Evolutionary conservation across 768 basidiomycete genomes (phyloP).

Genomic region (Ramaria sp.): DNA sequence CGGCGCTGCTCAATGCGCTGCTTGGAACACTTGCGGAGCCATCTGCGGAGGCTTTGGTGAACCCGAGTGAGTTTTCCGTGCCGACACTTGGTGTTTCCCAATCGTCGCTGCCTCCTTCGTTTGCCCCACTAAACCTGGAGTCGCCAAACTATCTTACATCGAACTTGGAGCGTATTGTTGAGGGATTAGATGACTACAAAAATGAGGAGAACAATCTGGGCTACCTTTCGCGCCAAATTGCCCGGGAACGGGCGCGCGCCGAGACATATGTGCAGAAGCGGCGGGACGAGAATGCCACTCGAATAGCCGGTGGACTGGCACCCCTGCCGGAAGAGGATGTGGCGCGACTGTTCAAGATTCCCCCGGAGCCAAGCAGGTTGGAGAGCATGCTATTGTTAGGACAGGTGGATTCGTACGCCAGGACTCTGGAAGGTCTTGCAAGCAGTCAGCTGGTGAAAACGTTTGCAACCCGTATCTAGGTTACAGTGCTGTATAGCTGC

Average conservation of each 20-base stretch:
- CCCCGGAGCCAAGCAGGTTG: slow-evolving; percentile 77
- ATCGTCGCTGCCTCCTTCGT: slow-evolving; percentile 36
- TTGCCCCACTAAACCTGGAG: slow-evolving; percentile 60
- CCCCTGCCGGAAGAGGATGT: slow-evolving; percentile 86
- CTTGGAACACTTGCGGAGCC: slow-evolving; percentile 48
- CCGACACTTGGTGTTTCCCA: slow-evolving; percentile 16
- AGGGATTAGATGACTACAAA: slow-evolving; percentile 75
- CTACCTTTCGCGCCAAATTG: slow-evolving; percentile 80
- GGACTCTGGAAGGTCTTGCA: slow-evolving; percentile 56
- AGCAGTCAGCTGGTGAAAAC: slow-evolving; percentile 67
- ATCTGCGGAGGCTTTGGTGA: slow-evolving; percentile 26
- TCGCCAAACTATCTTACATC: slow-evolving; percentile 52
- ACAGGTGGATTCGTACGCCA: slow-evolving; percentile 78
- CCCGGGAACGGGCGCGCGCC: slow-evolving; percentile 69
- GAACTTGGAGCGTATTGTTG: slow-evolving; percentile 77
- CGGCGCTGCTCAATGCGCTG: slow-evolving; percentile 71
- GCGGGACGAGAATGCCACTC: slow-evolving; percentile 75
- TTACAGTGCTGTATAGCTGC: background rate
- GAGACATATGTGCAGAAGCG: slow-evolving; percentile 75
- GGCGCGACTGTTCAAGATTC: slow-evolving; percentile 76
- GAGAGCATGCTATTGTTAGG: slow-evolving; percentile 81
- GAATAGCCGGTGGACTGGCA: slow-evolving; percentile 72
- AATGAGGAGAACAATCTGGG: slow-evolving; percentile 90
- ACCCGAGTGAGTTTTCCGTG: slow-evolving; percentile 32
- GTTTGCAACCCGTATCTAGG: slow-evolving; percentile 44